Evolutionary conservation across 2,329 filamentous ascomycete species (phyloP).

Genomic region (Cercospora berteroae): DNA sequence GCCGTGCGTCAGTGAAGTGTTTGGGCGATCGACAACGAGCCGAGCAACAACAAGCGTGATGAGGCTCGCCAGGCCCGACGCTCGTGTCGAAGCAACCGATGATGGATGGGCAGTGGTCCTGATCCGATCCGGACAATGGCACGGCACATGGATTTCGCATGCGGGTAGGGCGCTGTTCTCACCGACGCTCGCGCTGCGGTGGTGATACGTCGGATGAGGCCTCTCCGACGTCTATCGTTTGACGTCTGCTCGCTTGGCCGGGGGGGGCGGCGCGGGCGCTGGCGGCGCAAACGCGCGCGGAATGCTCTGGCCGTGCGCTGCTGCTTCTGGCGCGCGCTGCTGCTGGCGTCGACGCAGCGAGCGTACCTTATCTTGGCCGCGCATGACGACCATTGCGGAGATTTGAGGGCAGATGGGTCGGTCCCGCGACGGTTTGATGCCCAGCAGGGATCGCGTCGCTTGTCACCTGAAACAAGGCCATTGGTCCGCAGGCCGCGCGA

Average conservation of each 20-base stretch:
- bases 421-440: slow-evolving; percentile 23
- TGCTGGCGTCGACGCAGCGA: not conserved
- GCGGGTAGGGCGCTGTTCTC: slow-evolving; percentile 12
- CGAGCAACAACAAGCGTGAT: not conserved
- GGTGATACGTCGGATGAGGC: slow-evolving; percentile 21
- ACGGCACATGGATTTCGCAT: slow-evolving; percentile 26
- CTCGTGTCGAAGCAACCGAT: not conserved
- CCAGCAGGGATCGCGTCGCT: slow-evolving; percentile 24
- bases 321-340: not conserved
- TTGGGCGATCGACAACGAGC: not conserved
- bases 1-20: not conserved
- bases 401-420: slow-evolving; percentile 24
- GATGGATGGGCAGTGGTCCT: not conserved
- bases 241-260: slow-evolving; percentile 23
- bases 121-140: slow-evolving; percentile 8
- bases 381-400: slow-evolving; percentile 14
- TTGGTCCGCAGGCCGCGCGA: not conserved
- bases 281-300: not conserved
- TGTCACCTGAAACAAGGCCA: slow-evolving; percentile 9
- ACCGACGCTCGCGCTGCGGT: slow-evolving; percentile 12
- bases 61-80: not conserved
- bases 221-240: slow-evolving; percentile 28
- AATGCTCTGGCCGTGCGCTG: not conserved
- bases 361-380: not conserved
- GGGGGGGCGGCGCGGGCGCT: not conserved